phyloP scores from a whole-genome alignment of 116 monocot genomes.

The Zostera marina region DNA sequence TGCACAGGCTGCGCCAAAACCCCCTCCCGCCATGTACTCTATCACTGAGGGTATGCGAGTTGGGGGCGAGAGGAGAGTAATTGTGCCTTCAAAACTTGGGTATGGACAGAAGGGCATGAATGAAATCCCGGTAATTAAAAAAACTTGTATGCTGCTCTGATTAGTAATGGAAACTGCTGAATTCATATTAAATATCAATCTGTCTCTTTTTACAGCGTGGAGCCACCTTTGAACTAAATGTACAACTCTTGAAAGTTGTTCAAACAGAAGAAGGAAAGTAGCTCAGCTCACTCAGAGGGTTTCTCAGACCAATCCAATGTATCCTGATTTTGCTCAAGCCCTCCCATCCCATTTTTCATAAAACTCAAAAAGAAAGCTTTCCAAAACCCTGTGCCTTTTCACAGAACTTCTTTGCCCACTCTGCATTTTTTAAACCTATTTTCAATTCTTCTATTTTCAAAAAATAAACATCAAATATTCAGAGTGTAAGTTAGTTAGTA shows the following conservation, averaged over 20 bases:
- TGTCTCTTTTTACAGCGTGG: constrained; percentile 42
- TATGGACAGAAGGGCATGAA: constrained; percentile 75
- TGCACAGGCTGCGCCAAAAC: constrained; percentile 88
- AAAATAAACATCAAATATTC: not conserved
- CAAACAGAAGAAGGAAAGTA: constrained; percentile 8
- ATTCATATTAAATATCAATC: not conserved
- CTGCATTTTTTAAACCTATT: constrained; percentile 15
- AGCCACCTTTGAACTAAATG: constrained; percentile 58
- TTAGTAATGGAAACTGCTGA: too few relatives aligned
- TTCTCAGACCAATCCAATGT: too few relatives aligned
- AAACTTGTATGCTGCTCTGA: too few relatives aligned
- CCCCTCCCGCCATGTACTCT: constrained; percentile 66
- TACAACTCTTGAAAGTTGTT: constrained; percentile 63
- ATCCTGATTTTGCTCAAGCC: constrained; percentile 14
- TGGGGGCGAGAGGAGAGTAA: constrained; percentile 81
- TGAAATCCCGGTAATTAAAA: constrained; percentile 55
- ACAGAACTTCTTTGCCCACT: constrained; percentile 72
- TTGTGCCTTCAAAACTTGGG: constrained; percentile 73
- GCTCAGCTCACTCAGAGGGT: too few relatives aligned
- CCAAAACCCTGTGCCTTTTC: constrained; percentile 76
- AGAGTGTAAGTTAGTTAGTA: too few relatives aligned
- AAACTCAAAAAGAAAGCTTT: constrained; percentile 57
- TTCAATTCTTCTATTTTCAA: too few relatives aligned
- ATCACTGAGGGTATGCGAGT: constrained; percentile 85
- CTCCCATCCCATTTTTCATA: constrained; percentile 75